These are phyloP conservation scores for Fonsecaea multimorphosa DNA, from an alignment of 2,329 filamentous ascomycete species.

Conservation along the genomic window DNA sequence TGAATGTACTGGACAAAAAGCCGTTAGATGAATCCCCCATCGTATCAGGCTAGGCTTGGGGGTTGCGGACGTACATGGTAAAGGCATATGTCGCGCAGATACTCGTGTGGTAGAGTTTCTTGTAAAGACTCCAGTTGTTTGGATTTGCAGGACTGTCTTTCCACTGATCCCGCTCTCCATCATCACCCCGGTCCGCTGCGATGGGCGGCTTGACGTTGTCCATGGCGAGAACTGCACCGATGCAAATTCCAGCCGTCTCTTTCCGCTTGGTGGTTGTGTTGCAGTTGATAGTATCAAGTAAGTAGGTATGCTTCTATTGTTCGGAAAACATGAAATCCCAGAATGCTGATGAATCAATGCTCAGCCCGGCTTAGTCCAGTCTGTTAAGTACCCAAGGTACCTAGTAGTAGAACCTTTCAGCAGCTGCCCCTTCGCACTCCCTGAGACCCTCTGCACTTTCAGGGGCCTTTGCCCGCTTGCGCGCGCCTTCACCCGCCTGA, in stretches of 20 bases:
- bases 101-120: conserved; percentile 15
- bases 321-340: neutral
- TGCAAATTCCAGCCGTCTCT: neutral
- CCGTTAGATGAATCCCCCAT: neutral
- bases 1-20: conserved; percentile 35
- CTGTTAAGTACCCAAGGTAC: too few species aligned
- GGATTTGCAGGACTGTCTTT: conserved; percentile 3
- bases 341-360: neutral
- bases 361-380: neutral
- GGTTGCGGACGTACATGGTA: conserved; percentile 6
- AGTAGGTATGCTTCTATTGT: too few species aligned
- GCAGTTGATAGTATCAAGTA: neutral
- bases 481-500: neutral
- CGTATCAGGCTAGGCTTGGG: neutral
- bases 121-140: conserved; percentile 12
- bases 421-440: neutral
- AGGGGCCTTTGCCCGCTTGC: neutral
- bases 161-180: neutral
- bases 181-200: neutral
- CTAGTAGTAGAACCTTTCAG: neutral
- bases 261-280: neutral
- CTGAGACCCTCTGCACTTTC: too few species aligned
- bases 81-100: conserved; percentile 15
- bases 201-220: neutral
- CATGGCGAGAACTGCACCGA: neutral